phyloP scores from a whole-genome alignment of 352 stramenopile genomes.

The Achlya hypogyna region DNA sequence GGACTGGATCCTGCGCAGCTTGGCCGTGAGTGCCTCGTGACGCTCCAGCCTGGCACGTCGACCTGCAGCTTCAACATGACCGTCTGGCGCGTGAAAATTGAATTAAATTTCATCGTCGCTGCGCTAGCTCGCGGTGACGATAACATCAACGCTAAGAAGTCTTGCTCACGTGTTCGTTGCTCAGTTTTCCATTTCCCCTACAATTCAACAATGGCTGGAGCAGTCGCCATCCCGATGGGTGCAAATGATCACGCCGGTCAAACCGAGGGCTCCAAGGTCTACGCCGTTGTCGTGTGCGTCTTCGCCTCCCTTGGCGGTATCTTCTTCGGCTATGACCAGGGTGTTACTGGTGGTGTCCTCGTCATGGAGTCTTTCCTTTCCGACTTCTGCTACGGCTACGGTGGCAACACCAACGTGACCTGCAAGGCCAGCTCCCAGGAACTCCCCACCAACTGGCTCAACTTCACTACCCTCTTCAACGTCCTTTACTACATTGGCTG shows the following conservation, averaged over 20 bases:
- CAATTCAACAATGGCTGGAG: not conserved
- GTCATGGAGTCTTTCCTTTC: conserved; percentile 38
- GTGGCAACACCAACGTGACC: conserved; percentile 28
- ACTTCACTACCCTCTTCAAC: conserved; percentile 38
- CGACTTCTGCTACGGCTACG: conserved; percentile 34
- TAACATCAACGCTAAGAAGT: not conserved
- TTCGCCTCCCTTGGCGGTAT: conserved; percentile 37
- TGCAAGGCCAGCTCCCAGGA: conserved; percentile 19
- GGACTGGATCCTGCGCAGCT: not conserved
- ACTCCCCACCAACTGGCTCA: conserved; percentile 32
- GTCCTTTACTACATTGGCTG: conserved; percentile 37
- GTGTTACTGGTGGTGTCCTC: conserved; percentile 33
- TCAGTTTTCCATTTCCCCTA: not conserved
- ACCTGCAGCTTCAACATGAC: not conserved
- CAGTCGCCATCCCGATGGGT: not conserved
- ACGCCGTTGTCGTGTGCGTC: conserved; percentile 31
- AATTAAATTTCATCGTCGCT: not conserved
- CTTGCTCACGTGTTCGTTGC: not conserved
- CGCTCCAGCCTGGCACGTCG: not conserved
- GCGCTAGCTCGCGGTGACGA: not conserved
- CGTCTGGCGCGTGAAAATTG: not conserved
- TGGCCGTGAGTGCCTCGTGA: not conserved
- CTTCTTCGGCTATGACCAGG: conserved; percentile 43
- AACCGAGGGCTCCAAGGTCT: conserved; percentile 29
- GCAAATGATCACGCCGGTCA: not conserved